A percentile compares a stretch with the other conserved stretches of the same genome.
phyloP scores from a whole-genome alignment of 1,284 basidiomycete genomes.

The Ceratobasidium sp. region DNA sequence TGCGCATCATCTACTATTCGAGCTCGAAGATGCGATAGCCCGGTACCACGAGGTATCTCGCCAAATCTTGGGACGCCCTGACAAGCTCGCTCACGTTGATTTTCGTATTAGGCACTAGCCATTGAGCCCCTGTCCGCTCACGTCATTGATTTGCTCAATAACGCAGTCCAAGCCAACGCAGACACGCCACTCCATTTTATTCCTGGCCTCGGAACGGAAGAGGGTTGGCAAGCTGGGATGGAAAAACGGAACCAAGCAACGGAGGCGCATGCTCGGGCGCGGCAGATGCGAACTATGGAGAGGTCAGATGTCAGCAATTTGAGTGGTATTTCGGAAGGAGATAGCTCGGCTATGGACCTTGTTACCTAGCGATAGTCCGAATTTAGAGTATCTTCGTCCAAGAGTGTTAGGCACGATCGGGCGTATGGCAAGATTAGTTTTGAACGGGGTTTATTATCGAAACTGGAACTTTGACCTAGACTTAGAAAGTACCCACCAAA shows the following conservation, averaged over 20 bases:
- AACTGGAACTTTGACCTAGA: no score
- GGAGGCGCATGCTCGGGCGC: constrained; percentile 21
- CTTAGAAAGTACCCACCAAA: no score
- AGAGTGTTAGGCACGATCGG: no score
- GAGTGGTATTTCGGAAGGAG: constrained; percentile 28
- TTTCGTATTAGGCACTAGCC: constrained; percentile 70
- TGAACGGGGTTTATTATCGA: no score
- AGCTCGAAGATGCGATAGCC: constrained; percentile 81
- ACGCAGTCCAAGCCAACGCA: constrained; percentile 73
- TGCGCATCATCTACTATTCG: constrained; percentile 77
- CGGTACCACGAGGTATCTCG: constrained; percentile 84
- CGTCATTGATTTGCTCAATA: constrained; percentile 84
- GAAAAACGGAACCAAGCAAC: constrained; percentile 26
- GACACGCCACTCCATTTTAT: constrained; percentile 48
- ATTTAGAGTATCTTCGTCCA: no score
- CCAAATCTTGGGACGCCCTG: background rate
- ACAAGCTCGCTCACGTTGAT: background rate
- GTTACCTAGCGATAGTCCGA: background rate
- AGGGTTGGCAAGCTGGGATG: constrained; percentile 47
- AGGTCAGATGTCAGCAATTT: constrained; percentile 5
- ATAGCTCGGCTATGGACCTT: constrained; percentile 35
- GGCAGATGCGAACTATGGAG: constrained; percentile 2
- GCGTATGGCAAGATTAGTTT: no score
- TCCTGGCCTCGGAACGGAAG: constrained; percentile 47
- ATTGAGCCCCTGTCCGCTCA: constrained; percentile 88